These are phyloP conservation scores for Pestalotiopsis sp. DNA, from an alignment of 2,329 filamentous ascomycete species.

Conservation along the genomic window DNA sequence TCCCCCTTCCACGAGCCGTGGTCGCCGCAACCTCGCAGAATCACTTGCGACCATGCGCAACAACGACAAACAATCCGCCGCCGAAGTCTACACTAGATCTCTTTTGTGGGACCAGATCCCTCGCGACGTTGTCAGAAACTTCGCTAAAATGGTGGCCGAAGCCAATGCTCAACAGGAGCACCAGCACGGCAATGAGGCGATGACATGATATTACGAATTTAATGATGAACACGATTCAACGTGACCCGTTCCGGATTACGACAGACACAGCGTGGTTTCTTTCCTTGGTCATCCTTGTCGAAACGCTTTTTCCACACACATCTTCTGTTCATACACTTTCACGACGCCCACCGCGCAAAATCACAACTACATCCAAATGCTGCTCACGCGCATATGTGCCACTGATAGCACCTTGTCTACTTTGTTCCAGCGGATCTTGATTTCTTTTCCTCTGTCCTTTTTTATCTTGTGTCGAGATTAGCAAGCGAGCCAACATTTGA, in stretches of 20 bases:
- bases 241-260: slow-evolving; percentile 16
- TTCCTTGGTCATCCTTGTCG: slow-evolving; percentile 11
- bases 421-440: slow-evolving; percentile 26
- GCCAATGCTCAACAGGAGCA: slow-evolving; percentile 45
- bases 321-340: slow-evolving; percentile 30
- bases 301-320: slow-evolving; percentile 13
- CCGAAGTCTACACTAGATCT: slow-evolving; percentile 90
- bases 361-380: slow-evolving; percentile 27
- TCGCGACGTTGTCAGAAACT: slow-evolving; percentile 85
- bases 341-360: slow-evolving; percentile 28
- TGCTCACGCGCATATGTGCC: slow-evolving; percentile 28
- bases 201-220: slow-evolving; percentile 39
- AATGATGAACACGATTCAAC: slow-evolving; percentile 32
- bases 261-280: slow-evolving; percentile 3
- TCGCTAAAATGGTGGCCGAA: slow-evolving; percentile 89
- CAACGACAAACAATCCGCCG: slow-evolving; percentile 69
- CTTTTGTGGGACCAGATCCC: slow-evolving; percentile 95
- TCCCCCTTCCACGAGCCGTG: slow-evolving; percentile 57
- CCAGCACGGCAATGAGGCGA: slow-evolving; percentile 42
- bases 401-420: slow-evolving; percentile 27
- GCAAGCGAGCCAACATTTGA: slow-evolving; percentile 40
- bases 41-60: slow-evolving; percentile 78
- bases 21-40: slow-evolving; percentile 75
- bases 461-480: slow-evolving; percentile 29
- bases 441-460: slow-evolving; percentile 23